These are phyloP conservation scores for Anastatica hierochuntica DNA, from an alignment of 345 rosid genomes.

Conservation along the genomic window DNA sequence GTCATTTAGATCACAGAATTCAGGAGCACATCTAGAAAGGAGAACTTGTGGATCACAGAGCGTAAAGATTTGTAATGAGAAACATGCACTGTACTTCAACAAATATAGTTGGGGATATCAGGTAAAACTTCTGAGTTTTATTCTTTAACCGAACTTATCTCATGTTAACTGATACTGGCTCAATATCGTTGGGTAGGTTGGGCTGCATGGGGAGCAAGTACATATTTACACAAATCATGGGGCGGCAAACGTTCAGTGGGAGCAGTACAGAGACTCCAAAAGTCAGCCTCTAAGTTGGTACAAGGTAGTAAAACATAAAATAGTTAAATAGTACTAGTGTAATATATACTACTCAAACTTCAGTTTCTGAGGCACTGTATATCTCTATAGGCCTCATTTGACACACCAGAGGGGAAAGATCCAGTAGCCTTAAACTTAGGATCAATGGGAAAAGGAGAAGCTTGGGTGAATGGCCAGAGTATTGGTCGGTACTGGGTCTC, in stretches of 20 bases:
- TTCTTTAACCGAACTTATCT: neutral
- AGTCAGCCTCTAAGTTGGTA: constrained; percentile 58
- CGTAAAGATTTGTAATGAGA: constrained; percentile 29
- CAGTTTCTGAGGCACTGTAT: neutral
- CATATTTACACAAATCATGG: constrained; percentile 37
- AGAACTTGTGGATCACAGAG: constrained; percentile 41
- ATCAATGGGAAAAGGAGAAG: constrained; percentile 83
- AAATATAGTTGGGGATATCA: constrained; percentile 60
- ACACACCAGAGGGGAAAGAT: constrained; percentile 51
- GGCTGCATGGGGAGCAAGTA: constrained; percentile 50
- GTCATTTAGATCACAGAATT: constrained; percentile 28
- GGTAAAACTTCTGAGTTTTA: constrained; percentile 27
- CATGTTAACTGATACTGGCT: constrained; percentile 9
- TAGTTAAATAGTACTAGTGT: neutral
- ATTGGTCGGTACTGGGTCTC: constrained; percentile 76
- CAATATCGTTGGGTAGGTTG: constrained; percentile 37
- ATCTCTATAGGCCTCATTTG: constrained; percentile 37
- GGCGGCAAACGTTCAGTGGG: constrained; percentile 43
- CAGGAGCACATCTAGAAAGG: constrained; percentile 65
- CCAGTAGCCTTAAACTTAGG: constrained; percentile 51
- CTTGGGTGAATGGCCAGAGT: constrained; percentile 74
- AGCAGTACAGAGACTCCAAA: constrained; percentile 28
- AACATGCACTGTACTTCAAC: constrained; percentile 25
- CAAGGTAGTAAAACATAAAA: constrained; percentile 42
- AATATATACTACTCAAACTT: constrained; percentile 1